Percentiles rank a stretch among this genome's conserved stretches.
These are phyloP conservation scores for Musa beccarii DNA, from an alignment of 176 grass and related monocot genomes.

Conservation along the genomic window DNA sequence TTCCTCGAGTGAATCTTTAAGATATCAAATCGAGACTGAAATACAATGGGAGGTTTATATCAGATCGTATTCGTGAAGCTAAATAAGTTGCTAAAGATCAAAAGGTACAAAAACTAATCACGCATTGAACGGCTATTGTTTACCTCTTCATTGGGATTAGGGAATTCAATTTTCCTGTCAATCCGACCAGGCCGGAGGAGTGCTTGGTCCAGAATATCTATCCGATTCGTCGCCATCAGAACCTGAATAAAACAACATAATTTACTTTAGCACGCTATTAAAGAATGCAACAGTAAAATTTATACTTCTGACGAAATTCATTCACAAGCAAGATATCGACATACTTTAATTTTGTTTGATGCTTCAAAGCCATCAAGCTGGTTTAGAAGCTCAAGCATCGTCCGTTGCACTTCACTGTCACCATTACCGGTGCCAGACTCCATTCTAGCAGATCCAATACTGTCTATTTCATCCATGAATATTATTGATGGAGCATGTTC, in stretches of 20 bases:
- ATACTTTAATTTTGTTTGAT: slow-evolving; percentile 98
- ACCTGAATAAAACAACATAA: slow-evolving; percentile 37
- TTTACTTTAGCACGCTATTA: not conserved
- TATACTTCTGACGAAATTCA: not conserved
- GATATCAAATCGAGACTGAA: slow-evolving; percentile 94
- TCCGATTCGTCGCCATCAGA: slow-evolving; percentile 96
- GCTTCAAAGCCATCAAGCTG: slow-evolving; percentile 99
- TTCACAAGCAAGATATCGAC: not conserved
- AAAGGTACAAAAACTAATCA: not conserved
- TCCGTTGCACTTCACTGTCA: slow-evolving; percentile 95
- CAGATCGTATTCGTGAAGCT: slow-evolving; percentile 1
- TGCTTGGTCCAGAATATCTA: slow-evolving; percentile 97
- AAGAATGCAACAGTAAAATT: not conserved
- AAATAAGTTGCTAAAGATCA: slow-evolving; percentile 5
- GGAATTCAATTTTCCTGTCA: slow-evolving; percentile 99
- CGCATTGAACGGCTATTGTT: slow-evolving; percentile 12
- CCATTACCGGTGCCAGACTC: slow-evolving; percentile 91
- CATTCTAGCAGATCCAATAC: slow-evolving; percentile 95
- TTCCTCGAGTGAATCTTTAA: slow-evolving; percentile 98
- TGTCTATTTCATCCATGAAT: slow-evolving; percentile 99
- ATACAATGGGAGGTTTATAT: not conserved
- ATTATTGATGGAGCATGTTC: slow-evolving; percentile 97
- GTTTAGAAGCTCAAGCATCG: slow-evolving; percentile 99
- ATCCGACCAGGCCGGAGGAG: slow-evolving; percentile 93
- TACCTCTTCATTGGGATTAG: slow-evolving; percentile 90